Percentiles rank a stretch among this genome's conserved stretches.
These are phyloP conservation scores for Hymenoscyphus salicellus DNA, from an alignment of 2,329 filamentous ascomycete species.

Conservation along the genomic window DNA sequence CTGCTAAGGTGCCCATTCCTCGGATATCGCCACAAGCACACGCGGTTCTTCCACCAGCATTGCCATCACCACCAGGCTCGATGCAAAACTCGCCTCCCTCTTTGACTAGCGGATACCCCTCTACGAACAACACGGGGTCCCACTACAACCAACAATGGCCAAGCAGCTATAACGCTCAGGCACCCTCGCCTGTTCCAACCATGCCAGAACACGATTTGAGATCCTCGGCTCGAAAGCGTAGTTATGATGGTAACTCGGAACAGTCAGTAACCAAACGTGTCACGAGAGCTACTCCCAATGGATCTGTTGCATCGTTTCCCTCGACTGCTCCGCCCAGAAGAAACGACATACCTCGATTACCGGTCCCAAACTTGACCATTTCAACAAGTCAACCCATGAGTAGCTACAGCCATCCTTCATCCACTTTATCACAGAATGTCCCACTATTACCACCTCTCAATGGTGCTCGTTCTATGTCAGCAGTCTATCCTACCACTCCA, in stretches of 20 bases:
- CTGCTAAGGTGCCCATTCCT: slow-evolving; percentile 28
- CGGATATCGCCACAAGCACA: slow-evolving; percentile 31
- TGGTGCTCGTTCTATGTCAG: slow-evolving; percentile 64
- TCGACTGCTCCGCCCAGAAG: slow-evolving; percentile 22
- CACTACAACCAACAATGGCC: slow-evolving; percentile 34
- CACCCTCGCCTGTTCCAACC: slow-evolving; percentile 28
- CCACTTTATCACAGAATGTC: slow-evolving; percentile 27
- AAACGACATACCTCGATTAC: slow-evolving; percentile 52
- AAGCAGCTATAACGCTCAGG: slow-evolving; percentile 39
- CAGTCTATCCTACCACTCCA: slow-evolving; percentile 62
- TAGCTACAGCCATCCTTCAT: slow-evolving; percentile 22
- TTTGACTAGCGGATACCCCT: slow-evolving; percentile 38
- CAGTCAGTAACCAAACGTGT: slow-evolving; percentile 54
- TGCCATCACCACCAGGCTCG: slow-evolving; percentile 50
- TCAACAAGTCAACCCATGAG: slow-evolving; percentile 34
- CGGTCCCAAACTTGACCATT: slow-evolving; percentile 66
- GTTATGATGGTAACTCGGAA: slow-evolving; percentile 51
- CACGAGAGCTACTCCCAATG: slow-evolving; percentile 27
- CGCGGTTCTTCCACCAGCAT: slow-evolving; percentile 40
- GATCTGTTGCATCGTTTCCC: slow-evolving; percentile 13
- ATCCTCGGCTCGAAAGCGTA: slow-evolving; percentile 52
- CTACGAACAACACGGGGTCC: slow-evolving; percentile 16
- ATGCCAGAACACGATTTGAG: slow-evolving; percentile 41
- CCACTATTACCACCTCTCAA: slow-evolving; percentile 33
- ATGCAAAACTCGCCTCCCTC: slow-evolving; percentile 48